These are phyloP conservation scores for Claviceps sp. DNA, from an alignment of 2,329 filamentous ascomycete genomes.

Conservation along the genomic window DNA sequence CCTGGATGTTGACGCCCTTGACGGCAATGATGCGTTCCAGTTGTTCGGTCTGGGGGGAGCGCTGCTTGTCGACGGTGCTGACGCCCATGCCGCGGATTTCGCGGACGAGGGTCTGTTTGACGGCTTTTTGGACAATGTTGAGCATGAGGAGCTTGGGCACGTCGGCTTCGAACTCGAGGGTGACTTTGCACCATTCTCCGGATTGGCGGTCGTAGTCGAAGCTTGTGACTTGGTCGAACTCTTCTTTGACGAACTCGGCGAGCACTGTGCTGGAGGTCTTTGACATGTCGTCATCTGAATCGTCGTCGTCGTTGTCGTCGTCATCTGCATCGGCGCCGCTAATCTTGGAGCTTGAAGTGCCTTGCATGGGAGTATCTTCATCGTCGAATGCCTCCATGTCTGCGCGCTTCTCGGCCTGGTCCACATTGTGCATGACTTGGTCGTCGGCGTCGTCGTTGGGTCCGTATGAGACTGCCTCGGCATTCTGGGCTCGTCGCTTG, in stretches of 20 bases:
- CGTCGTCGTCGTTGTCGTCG: constrained; percentile 12
- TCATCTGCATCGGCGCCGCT: constrained; percentile 22
- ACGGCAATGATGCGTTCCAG: constrained; percentile 52
- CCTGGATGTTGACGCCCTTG: constrained; percentile 73
- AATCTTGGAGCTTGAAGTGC: constrained; percentile 19
- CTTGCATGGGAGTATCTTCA: constrained; percentile 32
- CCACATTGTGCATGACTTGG: constrained; percentile 52
- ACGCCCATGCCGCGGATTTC: constrained; percentile 65
- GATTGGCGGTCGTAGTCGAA: constrained; percentile 69
- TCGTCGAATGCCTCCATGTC: constrained; percentile 34
- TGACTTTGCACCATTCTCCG: constrained; percentile 67
- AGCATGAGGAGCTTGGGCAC: constrained; percentile 90
- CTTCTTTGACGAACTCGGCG: constrained; percentile 50
- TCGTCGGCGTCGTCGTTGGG: constrained; percentile 88
- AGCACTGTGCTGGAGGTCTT: constrained; percentile 32
- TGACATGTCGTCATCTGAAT: constrained; percentile 24
- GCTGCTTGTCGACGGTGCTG: constrained; percentile 53
- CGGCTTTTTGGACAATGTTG: constrained; percentile 71
- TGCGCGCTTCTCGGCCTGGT: constrained; percentile 44
- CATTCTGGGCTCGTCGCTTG: constrained; percentile 63
- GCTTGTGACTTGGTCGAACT: constrained; percentile 52
- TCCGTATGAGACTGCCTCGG: constrained; percentile 77
- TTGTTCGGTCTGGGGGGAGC: constrained; percentile 21
- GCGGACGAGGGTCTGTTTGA: constrained; percentile 70
- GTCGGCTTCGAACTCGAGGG: constrained; percentile 65